A percentile compares a stretch with the other conserved stretches of the same genome.
These are phyloP conservation scores for Myxozyma mucilagina DNA, from an alignment of 805 yeast species.

Conservation along the genomic window DNA sequence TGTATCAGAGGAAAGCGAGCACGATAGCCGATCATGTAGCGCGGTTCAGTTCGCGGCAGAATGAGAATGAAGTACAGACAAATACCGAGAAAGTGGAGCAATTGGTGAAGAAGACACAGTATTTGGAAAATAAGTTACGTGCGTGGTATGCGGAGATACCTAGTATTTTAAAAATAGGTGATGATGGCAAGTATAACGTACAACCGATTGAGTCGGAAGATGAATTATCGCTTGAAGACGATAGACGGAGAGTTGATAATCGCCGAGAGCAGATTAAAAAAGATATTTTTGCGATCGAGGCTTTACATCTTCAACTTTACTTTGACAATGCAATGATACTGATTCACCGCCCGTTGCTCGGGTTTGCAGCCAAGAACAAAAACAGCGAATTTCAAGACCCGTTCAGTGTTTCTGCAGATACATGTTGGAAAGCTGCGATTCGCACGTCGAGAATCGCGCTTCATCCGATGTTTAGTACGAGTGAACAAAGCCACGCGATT, in stretches of 20 bases:
- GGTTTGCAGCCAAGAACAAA: conserved; percentile 1
- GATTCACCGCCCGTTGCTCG: conserved; percentile 23
- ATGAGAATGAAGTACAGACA: background rate
- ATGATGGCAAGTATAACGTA: conserved; percentile 2
- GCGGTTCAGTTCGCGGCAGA: background rate
- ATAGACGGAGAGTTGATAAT: background rate
- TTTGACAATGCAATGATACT: conserved; percentile 24
- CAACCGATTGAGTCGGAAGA: conserved; percentile 11
- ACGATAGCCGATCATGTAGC: background rate
- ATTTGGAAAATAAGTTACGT: conserved; percentile 11
- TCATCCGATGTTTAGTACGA: conserved; percentile 7
- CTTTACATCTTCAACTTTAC: conserved; percentile 16
- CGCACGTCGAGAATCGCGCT: conserved; percentile 19
- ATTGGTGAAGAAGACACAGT: conserved; percentile 4
- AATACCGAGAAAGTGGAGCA: background rate
- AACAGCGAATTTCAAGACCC: conserved; percentile 3
- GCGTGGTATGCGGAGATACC: conserved; percentile 19
- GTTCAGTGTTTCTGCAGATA: conserved; percentile 11
- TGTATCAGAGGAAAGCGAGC: conserved; percentile 10
- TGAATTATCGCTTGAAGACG: background rate
- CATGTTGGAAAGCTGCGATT: conserved; percentile 22
- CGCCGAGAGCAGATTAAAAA: conserved; percentile 5
- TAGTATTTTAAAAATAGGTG: conserved; percentile 4
- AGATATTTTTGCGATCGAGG: conserved; percentile 17
- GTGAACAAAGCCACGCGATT: conserved; percentile 16